phyloP scores from a whole-genome alignment of 1,284 basidiomycete species.

The Pyrrhoderma noxium region DNA sequence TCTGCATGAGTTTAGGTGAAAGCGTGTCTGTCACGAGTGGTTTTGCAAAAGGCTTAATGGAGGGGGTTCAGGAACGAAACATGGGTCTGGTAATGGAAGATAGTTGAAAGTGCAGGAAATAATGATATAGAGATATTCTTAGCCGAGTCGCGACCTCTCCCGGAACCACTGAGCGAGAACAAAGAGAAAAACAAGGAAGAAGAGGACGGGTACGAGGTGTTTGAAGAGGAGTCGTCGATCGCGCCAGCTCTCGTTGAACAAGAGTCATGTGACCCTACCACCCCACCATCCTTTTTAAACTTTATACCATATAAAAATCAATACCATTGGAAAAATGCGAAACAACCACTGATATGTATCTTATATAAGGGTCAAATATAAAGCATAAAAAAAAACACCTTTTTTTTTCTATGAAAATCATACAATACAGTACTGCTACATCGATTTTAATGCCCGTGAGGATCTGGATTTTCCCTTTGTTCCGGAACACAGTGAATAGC shows the following conservation, averaged over 20 bases:
- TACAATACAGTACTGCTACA: no score
- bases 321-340: no score
- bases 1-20: background rate
- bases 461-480: constrained; percentile 64
- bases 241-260: constrained; percentile 1
- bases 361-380: no score
- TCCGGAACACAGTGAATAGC: constrained; percentile 84
- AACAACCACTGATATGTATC: no score
- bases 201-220: background rate
- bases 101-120: constrained; percentile 11
- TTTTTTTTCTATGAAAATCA: no score
- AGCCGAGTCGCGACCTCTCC: no score
- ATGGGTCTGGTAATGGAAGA: constrained; percentile 8
- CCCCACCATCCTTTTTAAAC: background rate
- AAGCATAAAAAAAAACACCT: no score
- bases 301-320: no score
- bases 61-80: constrained; percentile 8
- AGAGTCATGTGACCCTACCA: background rate
- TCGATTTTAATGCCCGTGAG: constrained; percentile 40
- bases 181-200: no score
- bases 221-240: constrained; percentile 2
- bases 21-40: background rate
- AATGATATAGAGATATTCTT: constrained; percentile 9
- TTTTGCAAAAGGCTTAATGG: no score
- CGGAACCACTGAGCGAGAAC: background rate